Conservation (phyloP, 2,329 filamentous ascomycete genomes). For the Aspergillus sp. region DNA sequence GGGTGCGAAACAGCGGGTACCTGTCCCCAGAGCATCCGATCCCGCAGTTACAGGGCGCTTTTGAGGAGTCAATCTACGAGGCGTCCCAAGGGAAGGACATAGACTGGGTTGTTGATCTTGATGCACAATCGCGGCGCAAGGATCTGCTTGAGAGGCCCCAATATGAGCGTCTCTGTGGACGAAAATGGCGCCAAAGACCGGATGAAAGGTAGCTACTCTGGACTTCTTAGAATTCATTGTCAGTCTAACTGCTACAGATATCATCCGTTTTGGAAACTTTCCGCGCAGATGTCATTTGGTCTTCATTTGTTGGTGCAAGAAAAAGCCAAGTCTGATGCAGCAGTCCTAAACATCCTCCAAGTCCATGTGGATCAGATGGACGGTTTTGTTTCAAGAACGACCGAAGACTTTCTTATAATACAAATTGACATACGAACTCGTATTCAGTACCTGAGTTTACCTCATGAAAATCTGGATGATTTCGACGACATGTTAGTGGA, state of each 20-base stretch:
- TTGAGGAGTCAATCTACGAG: conserved; percentile 48
- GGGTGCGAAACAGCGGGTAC: conserved; percentile 5
- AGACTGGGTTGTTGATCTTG: conserved; percentile 35
- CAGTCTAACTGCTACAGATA: conserved; percentile 49
- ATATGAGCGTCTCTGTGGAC: conserved; percentile 69
- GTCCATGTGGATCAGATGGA: conserved; percentile 93
- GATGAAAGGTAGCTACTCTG: conserved; percentile 53
- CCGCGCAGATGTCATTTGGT: conserved; percentile 91
- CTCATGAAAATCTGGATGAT: conserved; percentile 75
- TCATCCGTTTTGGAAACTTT: conserved; percentile 85
- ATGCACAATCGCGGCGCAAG: conserved; percentile 56
- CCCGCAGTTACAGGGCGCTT: conserved; percentile 44
- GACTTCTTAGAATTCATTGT: not conserved
- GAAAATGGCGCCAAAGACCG: conserved; percentile 72
- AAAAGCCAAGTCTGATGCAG: conserved; percentile 82
- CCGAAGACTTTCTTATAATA: conserved; percentile 80
- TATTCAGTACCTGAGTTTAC: conserved; percentile 75
- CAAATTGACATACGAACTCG: conserved; percentile 76
- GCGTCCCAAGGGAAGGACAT: conserved; percentile 24
- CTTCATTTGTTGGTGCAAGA: conserved; percentile 82
- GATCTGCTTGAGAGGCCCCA: conserved; percentile 67
- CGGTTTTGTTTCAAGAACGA: conserved; percentile 79
- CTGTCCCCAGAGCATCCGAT: conserved; percentile 41
- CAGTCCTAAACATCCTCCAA: conserved; percentile 86
- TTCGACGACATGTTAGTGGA: conserved; percentile 90